Percentiles rank a stretch among this genome's conserved stretches.
Conservation (phyloP, 352 stramenopile species). For the Globisporangium orthogonon region DNA sequence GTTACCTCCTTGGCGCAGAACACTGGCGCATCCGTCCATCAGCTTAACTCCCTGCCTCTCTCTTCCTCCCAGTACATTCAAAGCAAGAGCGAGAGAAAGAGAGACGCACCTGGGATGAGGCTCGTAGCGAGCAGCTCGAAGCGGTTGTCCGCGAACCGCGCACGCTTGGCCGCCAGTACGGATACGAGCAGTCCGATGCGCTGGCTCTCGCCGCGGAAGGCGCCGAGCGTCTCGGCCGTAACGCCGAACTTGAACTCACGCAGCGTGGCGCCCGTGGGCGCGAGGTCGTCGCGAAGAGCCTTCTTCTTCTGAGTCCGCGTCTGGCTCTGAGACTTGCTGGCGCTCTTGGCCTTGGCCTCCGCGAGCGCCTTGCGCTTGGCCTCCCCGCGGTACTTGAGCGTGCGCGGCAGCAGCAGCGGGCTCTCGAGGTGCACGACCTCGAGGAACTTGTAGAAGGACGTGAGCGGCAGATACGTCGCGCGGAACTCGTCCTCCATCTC, state of each 20-base stretch:
- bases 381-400: slow-evolving; percentile 69
- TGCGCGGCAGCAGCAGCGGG: slow-evolving; percentile 70
- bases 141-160: slow-evolving; percentile 45
- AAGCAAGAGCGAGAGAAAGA: background rate
- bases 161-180: slow-evolving; percentile 36
- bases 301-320: background rate
- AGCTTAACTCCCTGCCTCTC: background rate
- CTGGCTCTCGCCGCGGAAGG: slow-evolving; percentile 50
- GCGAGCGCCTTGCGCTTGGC: slow-evolving; percentile 8
- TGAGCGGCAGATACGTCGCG: slow-evolving; percentile 69
- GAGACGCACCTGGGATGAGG: slow-evolving; percentile 38
- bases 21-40: slow-evolving; percentile 13
- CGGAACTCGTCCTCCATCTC: slow-evolving; percentile 79
- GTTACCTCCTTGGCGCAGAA: slow-evolving; percentile 52
- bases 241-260: slow-evolving; percentile 63
- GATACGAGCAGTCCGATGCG: slow-evolving; percentile 49
- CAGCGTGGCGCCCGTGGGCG: slow-evolving; percentile 26
- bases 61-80: background rate
- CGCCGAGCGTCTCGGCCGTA: slow-evolving; percentile 52
- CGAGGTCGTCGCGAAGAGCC: slow-evolving; percentile 8
- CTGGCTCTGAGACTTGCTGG: background rate
- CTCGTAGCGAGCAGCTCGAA: slow-evolving; percentile 55
- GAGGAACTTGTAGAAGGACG: slow-evolving; percentile 78
- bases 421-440: slow-evolving; percentile 65
- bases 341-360: background rate